Percentiles rank a stretch among this genome's conserved stretches.
phyloP scores from a whole-genome alignment of 2,329 filamentous ascomycete species.

The Trichophyton rubrum region DNA sequence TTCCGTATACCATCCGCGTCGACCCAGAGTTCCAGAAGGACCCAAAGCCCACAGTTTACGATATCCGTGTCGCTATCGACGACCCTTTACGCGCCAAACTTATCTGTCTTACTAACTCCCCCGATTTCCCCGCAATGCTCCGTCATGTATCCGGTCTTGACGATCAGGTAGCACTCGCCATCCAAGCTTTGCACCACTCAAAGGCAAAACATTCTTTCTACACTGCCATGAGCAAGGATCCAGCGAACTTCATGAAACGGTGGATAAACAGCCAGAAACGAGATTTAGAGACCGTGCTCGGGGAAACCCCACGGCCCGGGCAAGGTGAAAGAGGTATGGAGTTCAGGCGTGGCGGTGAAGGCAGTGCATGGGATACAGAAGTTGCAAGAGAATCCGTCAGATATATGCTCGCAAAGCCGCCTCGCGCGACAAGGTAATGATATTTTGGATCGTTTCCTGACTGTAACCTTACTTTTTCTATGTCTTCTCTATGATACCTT shows the following conservation, averaged over 20 bases:
- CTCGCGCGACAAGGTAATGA: background rate
- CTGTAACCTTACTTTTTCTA: background rate
- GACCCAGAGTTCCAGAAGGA: slow-evolving; percentile 69
- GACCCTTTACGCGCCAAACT: slow-evolving; percentile 64
- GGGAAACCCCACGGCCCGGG: slow-evolving; percentile 54
- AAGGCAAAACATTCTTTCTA: slow-evolving; percentile 89
- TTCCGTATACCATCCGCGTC: slow-evolving; percentile 87
- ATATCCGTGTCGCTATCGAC: slow-evolving; percentile 71
- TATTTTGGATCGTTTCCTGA: background rate
- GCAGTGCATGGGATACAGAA: slow-evolving; percentile 51
- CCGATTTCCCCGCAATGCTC: slow-evolving; percentile 57
- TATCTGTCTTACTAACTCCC: slow-evolving; percentile 53
- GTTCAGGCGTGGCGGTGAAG: slow-evolving; percentile 38
- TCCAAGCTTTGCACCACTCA: slow-evolving; percentile 70
- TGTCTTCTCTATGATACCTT: background rate
- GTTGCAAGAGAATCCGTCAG: slow-evolving; percentile 51
- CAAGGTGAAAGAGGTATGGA: slow-evolving; percentile 39
- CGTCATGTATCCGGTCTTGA: slow-evolving; percentile 67
- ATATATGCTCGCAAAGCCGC: slow-evolving; percentile 44
- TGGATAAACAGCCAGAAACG: slow-evolving; percentile 89
- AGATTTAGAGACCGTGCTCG: slow-evolving; percentile 77
- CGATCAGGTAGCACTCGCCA: slow-evolving; percentile 68
- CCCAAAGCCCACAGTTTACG: slow-evolving; percentile 73
- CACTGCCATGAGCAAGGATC: slow-evolving; percentile 63
- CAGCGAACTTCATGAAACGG: slow-evolving; percentile 67